Evolutionary conservation across 257 asterid genomes (phyloP).

Genomic region (Linaria vulgaris): DNA sequence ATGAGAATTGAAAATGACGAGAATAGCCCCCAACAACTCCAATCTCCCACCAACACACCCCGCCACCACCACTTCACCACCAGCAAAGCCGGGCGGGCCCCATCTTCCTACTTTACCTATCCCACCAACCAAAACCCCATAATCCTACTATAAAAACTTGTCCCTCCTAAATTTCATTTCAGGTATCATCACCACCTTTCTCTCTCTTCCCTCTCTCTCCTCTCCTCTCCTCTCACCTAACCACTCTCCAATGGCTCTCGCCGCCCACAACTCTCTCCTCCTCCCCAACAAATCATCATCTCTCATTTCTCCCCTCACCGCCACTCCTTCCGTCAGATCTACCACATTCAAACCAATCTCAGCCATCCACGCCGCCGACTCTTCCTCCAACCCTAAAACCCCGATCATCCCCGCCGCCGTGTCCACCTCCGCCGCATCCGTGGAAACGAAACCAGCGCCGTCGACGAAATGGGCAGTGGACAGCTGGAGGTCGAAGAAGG

Average conservation of each 20-base stretch:
- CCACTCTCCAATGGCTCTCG: slow-evolving; percentile 3
- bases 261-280: slow-evolving; percentile 38
- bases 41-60: too few relatives aligned
- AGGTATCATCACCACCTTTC: not conserved
- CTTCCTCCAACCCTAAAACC: slow-evolving; percentile 30
- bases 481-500: slow-evolving; percentile 55
- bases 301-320: slow-evolving; percentile 11
- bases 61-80: too few relatives aligned
- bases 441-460: not conserved
- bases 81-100: too few relatives aligned
- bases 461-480: slow-evolving; percentile 40
- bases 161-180: not conserved
- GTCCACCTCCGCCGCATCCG: slow-evolving; percentile 25
- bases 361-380: slow-evolving; percentile 44
- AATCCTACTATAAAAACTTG: slow-evolving; percentile 25
- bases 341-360: slow-evolving; percentile 34
- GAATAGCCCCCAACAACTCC: too few relatives aligned
- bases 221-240: not conserved
- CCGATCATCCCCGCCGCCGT: slow-evolving; percentile 34
- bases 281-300: slow-evolving; percentile 37
- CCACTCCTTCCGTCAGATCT: slow-evolving; percentile 32
- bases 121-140: not conserved
- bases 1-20: too few relatives aligned
- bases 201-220: slow-evolving; percentile 14
- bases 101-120: not conserved